phyloP scores from a whole-genome alignment of 192 early-diverging fungal genomes.

The Chytriomyces hyalinus region DNA sequence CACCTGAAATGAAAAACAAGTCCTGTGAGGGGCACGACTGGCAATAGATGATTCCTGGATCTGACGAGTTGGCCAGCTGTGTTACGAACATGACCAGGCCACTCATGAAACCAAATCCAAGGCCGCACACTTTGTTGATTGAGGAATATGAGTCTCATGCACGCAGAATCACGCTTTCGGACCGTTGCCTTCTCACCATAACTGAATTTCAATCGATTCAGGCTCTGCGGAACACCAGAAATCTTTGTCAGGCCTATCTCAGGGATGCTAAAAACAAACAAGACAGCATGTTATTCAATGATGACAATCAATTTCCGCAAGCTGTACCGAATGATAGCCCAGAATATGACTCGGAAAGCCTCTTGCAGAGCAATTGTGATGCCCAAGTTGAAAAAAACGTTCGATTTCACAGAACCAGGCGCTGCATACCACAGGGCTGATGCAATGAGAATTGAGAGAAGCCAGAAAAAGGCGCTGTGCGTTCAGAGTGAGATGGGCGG shows the following conservation, averaged over 20 bases:
- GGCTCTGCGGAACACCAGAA: conserved; percentile 66
- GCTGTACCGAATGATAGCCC: conserved; percentile 50
- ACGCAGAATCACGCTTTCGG: not conserved
- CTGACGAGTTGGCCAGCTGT: conserved; percentile 68
- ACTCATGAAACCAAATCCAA: conserved; percentile 76
- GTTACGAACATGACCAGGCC: conserved; percentile 73
- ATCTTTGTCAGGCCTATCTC: conserved; percentile 70
- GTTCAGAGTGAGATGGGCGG: not conserved
- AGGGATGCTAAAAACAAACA: conserved; percentile 58
- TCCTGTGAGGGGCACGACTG: conserved; percentile 64
- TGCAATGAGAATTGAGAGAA: conserved; percentile 72
- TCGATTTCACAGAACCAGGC: conserved; percentile 40
- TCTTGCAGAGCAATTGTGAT: conserved; percentile 73
- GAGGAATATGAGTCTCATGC: not conserved
- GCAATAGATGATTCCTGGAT: conserved; percentile 72
- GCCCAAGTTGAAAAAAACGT: conserved; percentile 56
- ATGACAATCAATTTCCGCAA: conserved; percentile 25
- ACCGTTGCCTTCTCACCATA: conserved; percentile 54
- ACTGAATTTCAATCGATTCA: conserved; percentile 65
- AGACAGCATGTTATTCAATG: conserved; percentile 18
- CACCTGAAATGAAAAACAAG: conserved; percentile 74
- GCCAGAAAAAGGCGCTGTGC: conserved; percentile 81
- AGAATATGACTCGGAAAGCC: conserved; percentile 70
- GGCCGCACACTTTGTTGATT: conserved; percentile 57
- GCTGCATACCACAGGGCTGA: conserved; percentile 75